Evolutionary conservation across 208 protist species (phyloP).

Genomic region (Acanthamoeba polyphaga): DNA sequence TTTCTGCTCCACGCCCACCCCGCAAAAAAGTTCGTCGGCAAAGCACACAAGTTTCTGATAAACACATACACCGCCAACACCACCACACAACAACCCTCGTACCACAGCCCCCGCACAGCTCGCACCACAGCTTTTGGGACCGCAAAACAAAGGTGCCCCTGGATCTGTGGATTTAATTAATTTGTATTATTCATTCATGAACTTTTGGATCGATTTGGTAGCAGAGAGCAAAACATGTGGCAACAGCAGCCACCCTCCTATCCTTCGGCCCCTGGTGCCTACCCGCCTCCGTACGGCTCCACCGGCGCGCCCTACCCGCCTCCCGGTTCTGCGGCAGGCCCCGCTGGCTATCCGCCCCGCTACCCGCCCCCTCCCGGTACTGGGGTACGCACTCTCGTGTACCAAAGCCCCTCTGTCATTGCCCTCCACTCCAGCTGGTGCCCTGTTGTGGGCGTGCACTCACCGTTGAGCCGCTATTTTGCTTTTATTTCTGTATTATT

Average conservation of each 20-base stretch:
- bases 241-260: background rate
- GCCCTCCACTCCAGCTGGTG: background rate
- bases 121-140: too few relatives aligned
- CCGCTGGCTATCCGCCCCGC: background rate
- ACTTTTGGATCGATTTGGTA: background rate
- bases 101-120: too few relatives aligned
- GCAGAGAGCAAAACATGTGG: background rate
- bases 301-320: background rate
- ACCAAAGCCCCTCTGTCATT: too few relatives aligned
- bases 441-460: background rate
- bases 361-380: background rate
- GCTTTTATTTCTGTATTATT: background rate
- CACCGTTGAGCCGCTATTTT: background rate
- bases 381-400: background rate
- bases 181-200: too few relatives aligned
- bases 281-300: slow-evolving; percentile 14
- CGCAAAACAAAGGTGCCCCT: too few relatives aligned
- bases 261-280: background rate
- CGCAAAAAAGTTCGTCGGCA: background rate
- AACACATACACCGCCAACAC: background rate
- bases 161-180: too few relatives aligned
- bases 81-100: background rate
- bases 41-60: background rate
- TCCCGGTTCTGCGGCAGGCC: background rate
- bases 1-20: background rate